Base-by-base conservation (phyloP, 768 basidiomycete genomes). In the Pulveroboletus sp. region DNA sequence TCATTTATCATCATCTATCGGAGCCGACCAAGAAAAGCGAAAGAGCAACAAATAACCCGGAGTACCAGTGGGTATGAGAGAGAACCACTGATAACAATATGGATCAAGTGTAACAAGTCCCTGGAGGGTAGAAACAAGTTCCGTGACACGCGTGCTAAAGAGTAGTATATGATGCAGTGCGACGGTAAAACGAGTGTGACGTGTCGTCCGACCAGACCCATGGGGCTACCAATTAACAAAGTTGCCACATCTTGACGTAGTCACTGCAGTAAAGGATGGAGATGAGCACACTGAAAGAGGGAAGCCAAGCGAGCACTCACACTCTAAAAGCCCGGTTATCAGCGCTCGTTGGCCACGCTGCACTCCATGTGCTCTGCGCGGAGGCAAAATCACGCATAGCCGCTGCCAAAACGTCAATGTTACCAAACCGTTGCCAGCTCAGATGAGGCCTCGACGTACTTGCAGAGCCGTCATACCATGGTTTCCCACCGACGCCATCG, bases 311-410 rank as follows among this genome's bases (percentile, higher is more conserved):
- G 3, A 6, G 7, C 1, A 53, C 65, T 47, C 62, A 86, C 82
- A 93, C 77, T 38, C 85, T 76, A 71, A 93, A 78, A 2, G 85
- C 83, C 28, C 85, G 74, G 43, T 80, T 75, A 50, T 80, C 75
- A 9, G 79, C 73, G 43, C 73, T 76, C 6, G 73, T 65, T 3
- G 87, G 83, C 91, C 91, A 93, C 8, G 85, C 86, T 45, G 78
- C 73, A 55, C 76, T 78, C 91, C 91, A 93, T 44, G 76, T 73
- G 33, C 71, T 69, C 67, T 86, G 77, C 4, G 73, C 78, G 8
- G 64, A 50, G 15, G 82, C 80, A 65, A 90, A 89, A 47, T 86
- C 83, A 39, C 67, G 70, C 85, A 88, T 88, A 8, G 87, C 88
- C n/a, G 73, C 65, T 66, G 27, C 40, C n/a, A 42, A 12, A 12